Evolutionary conservation across 768 basidiomycete genomes (phyloP), one percentile per base, ranked within the genome.

Genomic region (Pisolithus marmoratus): DNA sequence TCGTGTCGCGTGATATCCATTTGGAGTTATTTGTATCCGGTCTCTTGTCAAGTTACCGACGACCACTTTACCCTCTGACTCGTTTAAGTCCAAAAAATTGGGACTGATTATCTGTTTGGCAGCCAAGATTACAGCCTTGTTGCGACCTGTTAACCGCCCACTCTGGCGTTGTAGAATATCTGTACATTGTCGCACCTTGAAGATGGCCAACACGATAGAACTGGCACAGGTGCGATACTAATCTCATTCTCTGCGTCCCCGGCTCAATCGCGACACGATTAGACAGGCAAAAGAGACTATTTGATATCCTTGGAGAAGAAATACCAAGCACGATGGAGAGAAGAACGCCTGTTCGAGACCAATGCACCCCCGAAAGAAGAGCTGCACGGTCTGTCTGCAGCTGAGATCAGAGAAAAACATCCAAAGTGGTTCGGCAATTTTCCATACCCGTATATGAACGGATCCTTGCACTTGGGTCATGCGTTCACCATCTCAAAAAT

Each of bases 381-480:
- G 41, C 75, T 85, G 41, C 72, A 72, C 51, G 83, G 82, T 53
- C 78, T 88, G 46, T 80, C 84, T 11, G 73, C 73, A 17, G 74
- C 77, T 20, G 76, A 94, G 63, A 72, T 95, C 61, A 75, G 77
- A 55, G 75, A 85, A 62, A 82, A 84, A 70, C 81, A 83, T 68
- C 94, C 94, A 19, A 98, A 97, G 74, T 98, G 94, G 92, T 89
- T 97, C 65, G 96, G 95, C 49, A 96, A 84, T 72, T 95, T 88
- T 70, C 94, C 94, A 48, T 96, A 77, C 72, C 90, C 93, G 1
- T 99, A 99, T 78, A 98, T 97, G 93, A 99, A 99, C 63, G 96
- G 96, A 42, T 90, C 88, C 59, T 76, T 98, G 59, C 96, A 99
- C 70, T 78, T 98, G 23, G 96, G 96, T 22, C 96, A 99, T 71